These are phyloP conservation scores for Corrigiola litoralis DNA, from an alignment of 179 eudicot genomes.

Conservation along the genomic window DNA sequence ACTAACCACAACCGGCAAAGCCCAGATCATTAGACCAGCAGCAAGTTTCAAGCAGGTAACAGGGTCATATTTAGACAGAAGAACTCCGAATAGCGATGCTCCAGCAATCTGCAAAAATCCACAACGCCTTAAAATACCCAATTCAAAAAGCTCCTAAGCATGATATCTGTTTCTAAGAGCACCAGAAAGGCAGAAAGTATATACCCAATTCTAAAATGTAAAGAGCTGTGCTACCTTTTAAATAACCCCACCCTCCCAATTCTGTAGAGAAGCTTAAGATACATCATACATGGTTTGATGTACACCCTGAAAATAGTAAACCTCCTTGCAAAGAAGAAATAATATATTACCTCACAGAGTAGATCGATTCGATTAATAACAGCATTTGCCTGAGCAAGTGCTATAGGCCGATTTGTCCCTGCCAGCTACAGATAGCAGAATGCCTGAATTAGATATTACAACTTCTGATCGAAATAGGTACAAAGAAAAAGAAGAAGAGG, in stretches of 20 bases:
- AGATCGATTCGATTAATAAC: conserved; percentile 79
- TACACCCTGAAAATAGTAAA: neutral
- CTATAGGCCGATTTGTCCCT: conserved; percentile 85
- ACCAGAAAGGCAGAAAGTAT: no score
- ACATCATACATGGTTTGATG: neutral
- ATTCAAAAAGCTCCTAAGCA: no score
- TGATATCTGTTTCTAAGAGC: no score
- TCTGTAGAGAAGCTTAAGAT: neutral
- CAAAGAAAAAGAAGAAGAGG: neutral
- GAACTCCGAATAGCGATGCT: conserved; percentile 79
- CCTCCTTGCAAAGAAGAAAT: neutral
- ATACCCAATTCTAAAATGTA: neutral
- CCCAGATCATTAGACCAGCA: conserved; percentile 74
- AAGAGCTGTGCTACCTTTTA: neutral
- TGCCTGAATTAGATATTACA: conserved; percentile 13
- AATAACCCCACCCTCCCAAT: no score
- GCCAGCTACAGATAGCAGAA: conserved; percentile 55
- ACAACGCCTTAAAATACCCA: conserved; percentile 1
- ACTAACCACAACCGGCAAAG: conserved; percentile 71
- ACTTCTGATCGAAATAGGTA: no score
- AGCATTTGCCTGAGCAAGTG: conserved; percentile 96
- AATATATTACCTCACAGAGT: conserved; percentile 65
- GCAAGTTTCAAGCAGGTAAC: conserved; percentile 85
- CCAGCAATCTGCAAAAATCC: conserved; percentile 69
- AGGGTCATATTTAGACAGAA: conserved; percentile 77